Evolutionary conservation across 2,329 filamentous ascomycete species (phyloP), one percentile per base, ranked within the genome.

Genomic region (Colletotrichum tabaci): DNA sequence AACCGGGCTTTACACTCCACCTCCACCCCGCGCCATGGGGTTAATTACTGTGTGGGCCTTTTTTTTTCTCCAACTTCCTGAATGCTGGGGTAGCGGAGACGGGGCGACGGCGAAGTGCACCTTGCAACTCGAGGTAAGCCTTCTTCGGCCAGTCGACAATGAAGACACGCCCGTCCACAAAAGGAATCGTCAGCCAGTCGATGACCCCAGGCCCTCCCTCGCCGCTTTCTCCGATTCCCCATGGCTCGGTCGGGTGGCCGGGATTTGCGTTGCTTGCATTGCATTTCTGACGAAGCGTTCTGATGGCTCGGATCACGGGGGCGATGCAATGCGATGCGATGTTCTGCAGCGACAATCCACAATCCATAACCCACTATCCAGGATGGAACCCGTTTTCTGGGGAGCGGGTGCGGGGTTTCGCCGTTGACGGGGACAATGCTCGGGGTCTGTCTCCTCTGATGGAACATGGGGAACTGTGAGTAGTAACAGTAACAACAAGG

Each of bases 331-430:
- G 30, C 30, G 30, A 35, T 35, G 44, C 56, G 50, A 21, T 49
- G 53, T 52, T 38, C 46, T 66, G 67, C 67, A 53, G 67, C 26
- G 47, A 44, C 35, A 67, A 26, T 23, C 55, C 26, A 26, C 26
- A 26, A 26, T 26, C 26, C 26, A 26, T 4, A 26, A 26, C 4
- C 26, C 26, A 26, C 26, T 5, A 26, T 5, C 26, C 63, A 56
- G 46, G 63, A 67, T 71, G 63, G 57, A 62, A 47, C 64, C 58
- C 35, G 23, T 64, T 71, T 58, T 68, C 68, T 71, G 68, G 68
- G 64, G 64, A 71, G 62, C 64, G 56, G 57, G 61, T 68, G 64
- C 57, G 64, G 68, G 57, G 68, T 56, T 67, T 58, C 13, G 35
- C 18, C 26, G 58, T 57, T 26, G 23, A 44, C 44, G 61, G 52